These are phyloP conservation scores for Candida tammaniensis DNA, from an alignment of 805 yeast species.

Conservation along the genomic window DNA sequence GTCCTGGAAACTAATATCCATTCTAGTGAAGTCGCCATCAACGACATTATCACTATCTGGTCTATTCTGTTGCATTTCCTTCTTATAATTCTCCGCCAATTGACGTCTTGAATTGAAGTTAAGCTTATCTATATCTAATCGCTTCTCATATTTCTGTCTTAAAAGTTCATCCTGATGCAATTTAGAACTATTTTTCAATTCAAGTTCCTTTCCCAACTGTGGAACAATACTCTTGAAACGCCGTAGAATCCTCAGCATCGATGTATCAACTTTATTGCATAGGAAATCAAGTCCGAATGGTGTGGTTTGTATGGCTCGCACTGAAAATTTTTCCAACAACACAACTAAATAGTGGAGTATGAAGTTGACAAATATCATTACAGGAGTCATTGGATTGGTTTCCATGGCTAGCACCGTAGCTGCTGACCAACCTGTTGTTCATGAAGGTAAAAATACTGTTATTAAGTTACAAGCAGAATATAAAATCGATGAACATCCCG, in stretches of 20 bases:
- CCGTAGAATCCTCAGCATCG: not conserved
- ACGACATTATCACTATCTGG: no score
- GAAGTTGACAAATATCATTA: conserved; percentile 16
- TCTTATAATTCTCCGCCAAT: conserved; percentile 1
- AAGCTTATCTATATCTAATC: conserved; percentile 4
- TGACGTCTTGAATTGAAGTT: not conserved
- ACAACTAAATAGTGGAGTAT: conserved; percentile 10
- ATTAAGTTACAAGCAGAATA: conserved; percentile 30
- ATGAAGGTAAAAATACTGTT: not conserved
- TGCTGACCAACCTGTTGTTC: conserved; percentile 4
- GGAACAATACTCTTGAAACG: conserved; percentile 3
- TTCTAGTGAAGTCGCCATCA: no score
- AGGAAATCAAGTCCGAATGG: no score
- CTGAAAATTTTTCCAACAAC: conserved; percentile 8
- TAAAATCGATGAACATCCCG: conserved; percentile 44
- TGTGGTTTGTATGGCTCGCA: no score
- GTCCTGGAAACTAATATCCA: no score
- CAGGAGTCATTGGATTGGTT: conserved; percentile 8
- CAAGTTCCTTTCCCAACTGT: no score
- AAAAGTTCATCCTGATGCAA: not conserved
- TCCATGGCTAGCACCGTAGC: conserved; percentile 7
- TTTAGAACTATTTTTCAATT: not conserved
- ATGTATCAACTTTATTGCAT: not conserved
- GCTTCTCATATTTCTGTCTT: conserved; percentile 5
- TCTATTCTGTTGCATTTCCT: no score